Evolutionary conservation across 345 rosid genomes (phyloP), one percentile per base, ranked within the genome.

Genomic region (Gossypium ekmanianum): DNA sequence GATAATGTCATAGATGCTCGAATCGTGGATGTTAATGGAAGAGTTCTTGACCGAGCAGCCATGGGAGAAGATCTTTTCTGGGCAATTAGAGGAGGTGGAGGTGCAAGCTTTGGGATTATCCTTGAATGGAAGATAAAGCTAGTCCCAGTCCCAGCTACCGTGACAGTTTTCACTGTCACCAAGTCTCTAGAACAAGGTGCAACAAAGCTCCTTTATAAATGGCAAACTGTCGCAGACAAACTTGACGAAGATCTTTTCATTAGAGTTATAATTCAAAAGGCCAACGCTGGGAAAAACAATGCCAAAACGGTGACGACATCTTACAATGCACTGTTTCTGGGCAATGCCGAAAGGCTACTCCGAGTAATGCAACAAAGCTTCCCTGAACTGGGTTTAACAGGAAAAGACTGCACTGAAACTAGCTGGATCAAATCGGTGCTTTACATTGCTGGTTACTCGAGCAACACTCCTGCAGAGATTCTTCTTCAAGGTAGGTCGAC

Each of bases 1-100:
- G 84, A 81, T 59, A 64, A 81, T 52, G 61, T 81, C 3, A 58
- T 75, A 10, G 81, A 81, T 52, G 84, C 84, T 2, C 61, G 41
- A 16, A 44, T 78, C 1, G 79, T 81, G 1, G 77, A 78, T 68
- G 81, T 29, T 11, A 41, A 63, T 3, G 84, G 81, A 1, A 59
- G 22, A 26, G 51, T 81, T 27, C 71, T 74, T 3, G 72, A 81
- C 73, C 27, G 81, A 72, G 59, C 16, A 59, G 63, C 63, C 63
- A 59, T 59, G 63, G 63, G 63, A 4, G 63, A 59, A 24, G 63
- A 59, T 59, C 63, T 59, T 22, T 59, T 59, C 12, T 59, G 63
- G 63, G 63, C 63, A 10, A 59, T 59, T 59, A 59, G 63, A 59
- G 63, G 63, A 3, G 63, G 63, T 24, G 63, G 63, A 24, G 63